Base-by-base conservation (phyloP, 1,139 yeast species). In the Wickerhamomyces sp. region DNA sequence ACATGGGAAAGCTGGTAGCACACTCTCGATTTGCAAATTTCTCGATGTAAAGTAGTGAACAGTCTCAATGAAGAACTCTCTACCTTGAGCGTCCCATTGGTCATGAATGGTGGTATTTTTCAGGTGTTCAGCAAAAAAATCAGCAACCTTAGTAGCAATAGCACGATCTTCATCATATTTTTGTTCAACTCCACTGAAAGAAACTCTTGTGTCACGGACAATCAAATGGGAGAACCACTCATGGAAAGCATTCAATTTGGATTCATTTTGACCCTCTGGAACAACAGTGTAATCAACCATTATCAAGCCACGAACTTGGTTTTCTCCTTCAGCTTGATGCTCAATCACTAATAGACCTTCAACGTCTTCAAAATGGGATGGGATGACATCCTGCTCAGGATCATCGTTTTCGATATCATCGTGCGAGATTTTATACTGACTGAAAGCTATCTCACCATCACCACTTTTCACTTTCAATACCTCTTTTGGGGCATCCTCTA, bases 1-100 rank as follows among this genome's bases (percentile, higher is more conserved):
- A 49, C 82, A 75, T 4, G 83, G 83, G 44, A 76, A 76, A 1
- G 82, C 83, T 4, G 83, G 83, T 35, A 76, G 57, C 8, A 75
- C 78, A 9, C 78, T 75, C 52, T 75, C 78, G 39, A 76, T 62
- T 27, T 65, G 63, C 22, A 65, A 44, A 39, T 63, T 58, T 45
- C 75, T 62, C 29, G 68, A 60, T 12, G 77, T 72, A 49, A 70
- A 76, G 47, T 69, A 72, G 28, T 61, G 61, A 19, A 70, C 66
- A 33, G 60, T 64, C 23, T 59, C 47, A 16, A 60, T 54, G 44
- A 75, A 73, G 40, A 61, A 59, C 0, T 49, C 58, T 30, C 62
- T 58, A 3, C 81, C 80, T 5, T 63, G 64, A 9, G 45, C 42
- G 11, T 59, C 58, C 82, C 82, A 75, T 48, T 67, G 56, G 45